Base-by-base conservation (phyloP, 1,139 yeast species). In the Candida labiduridarum region DNA sequence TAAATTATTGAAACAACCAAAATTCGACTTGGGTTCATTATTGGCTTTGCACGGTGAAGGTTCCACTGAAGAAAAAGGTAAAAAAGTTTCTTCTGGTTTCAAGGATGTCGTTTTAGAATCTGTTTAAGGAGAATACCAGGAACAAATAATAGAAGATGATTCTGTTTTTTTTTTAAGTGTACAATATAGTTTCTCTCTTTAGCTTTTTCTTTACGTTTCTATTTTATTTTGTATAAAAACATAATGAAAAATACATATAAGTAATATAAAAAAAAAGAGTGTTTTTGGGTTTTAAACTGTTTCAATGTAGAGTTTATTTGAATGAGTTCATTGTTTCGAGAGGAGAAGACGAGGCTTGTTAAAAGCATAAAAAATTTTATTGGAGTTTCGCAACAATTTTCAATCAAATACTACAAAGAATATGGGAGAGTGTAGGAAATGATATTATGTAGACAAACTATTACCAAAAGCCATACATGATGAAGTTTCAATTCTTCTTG, bases 41-140 rank as follows among this genome's bases (percentile, higher is more conserved):
- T 62, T 76, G 69, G 69, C 80, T 59, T 75, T 76, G 65, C 81
- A 76, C 71, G 81, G 81, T 67, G 81, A 76, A 67, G 76, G 74
- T 59, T 61, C 77, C 53, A 51, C 80, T 63, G 80, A 76, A 65
- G 80, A 76, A 66, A 75, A 76, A 68, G 81, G 81, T 60, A 76
- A 76, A 70, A 76, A 76, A 69, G 78, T 76, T 55, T 64, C 79
- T 56, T 65, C 77, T 59, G 79, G 76, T 62, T 74, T 76, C 74
- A 76, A 76, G 70, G 81, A 76, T 65, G 81, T 76, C 66, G 79
- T 76, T 61, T 75, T 76, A 69, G 81, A 73, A 69, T 58, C 71
- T 56, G 78, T 73, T 59, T 73, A 72, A 71, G 52, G 56, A 47
- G 41, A 40, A 31, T 44, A 18, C 19, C 38, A 29, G 15, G 31